These are phyloP conservation scores for Calonectria pseudoreteaudii DNA, from an alignment of 2,329 filamentous ascomycete species.

Conservation along the genomic window DNA sequence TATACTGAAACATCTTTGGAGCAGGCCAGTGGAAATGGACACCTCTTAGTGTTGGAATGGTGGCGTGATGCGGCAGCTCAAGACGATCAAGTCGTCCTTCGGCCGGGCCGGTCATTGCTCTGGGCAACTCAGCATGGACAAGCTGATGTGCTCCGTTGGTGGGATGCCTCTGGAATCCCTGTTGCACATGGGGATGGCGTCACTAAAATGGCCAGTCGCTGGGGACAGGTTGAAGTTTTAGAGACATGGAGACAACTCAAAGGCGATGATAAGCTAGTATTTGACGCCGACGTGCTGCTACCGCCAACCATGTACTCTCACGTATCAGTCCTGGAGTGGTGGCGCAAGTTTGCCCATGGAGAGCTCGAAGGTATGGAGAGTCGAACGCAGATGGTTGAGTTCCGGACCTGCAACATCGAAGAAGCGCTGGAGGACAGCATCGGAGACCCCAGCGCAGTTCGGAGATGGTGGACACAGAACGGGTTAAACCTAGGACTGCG, in stretches of 20 bases:
- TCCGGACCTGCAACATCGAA: constrained; percentile 95
- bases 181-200: constrained; percentile 85
- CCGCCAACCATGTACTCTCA: constrained; percentile 90
- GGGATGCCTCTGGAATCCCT: constrained; percentile 84
- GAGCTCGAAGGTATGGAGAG: constrained; percentile 66
- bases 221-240: constrained; percentile 86
- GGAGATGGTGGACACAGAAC: constrained; percentile 89
- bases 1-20: constrained; percentile 91
- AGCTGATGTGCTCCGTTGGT: constrained; percentile 84
- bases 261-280: constrained; percentile 74
- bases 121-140: constrained; percentile 87
- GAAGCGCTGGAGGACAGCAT: constrained; percentile 92
- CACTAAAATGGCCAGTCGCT: constrained; percentile 84
- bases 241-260: constrained; percentile 83
- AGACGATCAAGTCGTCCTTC: constrained; percentile 71
- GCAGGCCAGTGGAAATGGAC: constrained; percentile 85
- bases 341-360: constrained; percentile 76
- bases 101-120: constrained; percentile 86
- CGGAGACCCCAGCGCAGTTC: constrained; percentile 77
- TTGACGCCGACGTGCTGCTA: constrained; percentile 85
- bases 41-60: constrained; percentile 91
- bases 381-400: constrained; percentile 79
- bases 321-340: constrained; percentile 90
- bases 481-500: constrained; percentile 84
- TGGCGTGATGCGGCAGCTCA: constrained; percentile 80